Evolutionary conservation across 202 grass and related monocot genomes (phyloP).

Genomic region (Setaria viridis): DNA sequence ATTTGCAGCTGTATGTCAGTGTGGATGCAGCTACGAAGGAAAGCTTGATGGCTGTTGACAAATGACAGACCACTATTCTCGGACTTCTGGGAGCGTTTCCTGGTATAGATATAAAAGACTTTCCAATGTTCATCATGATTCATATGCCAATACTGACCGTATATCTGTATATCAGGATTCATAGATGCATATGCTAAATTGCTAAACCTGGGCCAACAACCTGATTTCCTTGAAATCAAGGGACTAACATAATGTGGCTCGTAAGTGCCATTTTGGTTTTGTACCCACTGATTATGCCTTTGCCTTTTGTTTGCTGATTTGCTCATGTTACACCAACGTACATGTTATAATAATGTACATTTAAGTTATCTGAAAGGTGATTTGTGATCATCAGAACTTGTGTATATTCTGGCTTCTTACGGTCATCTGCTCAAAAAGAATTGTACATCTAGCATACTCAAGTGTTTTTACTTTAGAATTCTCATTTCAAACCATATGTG

Average conservation of each 20-base stretch:
- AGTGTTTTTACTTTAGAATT: no score
- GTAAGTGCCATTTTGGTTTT: no score
- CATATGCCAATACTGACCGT: slow-evolving; percentile 49
- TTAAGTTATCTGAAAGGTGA: no score
- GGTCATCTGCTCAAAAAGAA: no score
- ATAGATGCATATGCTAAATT: slow-evolving; percentile 86
- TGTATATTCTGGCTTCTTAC: no score
- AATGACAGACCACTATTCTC: slow-evolving; percentile 72
- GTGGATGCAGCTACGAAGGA: slow-evolving; percentile 96
- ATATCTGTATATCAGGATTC: slow-evolving; percentile 66
- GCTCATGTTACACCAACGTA: no score
- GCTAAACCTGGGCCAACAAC: slow-evolving; percentile 68
- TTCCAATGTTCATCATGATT: slow-evolving; percentile 12
- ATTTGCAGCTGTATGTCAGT: slow-evolving; percentile 90
- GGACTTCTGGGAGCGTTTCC: slow-evolving; percentile 98
- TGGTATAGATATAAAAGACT: slow-evolving; percentile 61
- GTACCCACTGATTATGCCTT: no score
- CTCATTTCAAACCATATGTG: no score
- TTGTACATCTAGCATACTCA: no score
- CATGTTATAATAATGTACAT: no score
- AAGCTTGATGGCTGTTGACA: slow-evolving; percentile 88
- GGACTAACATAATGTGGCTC: slow-evolving; percentile 53
- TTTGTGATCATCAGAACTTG: no score
- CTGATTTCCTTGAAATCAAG: slow-evolving; percentile 98
- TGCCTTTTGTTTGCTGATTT: no score